phyloP scores from a whole-genome alignment of 2,329 filamentous ascomycete genomes.

The Dothideomycetidae sp. region DNA sequence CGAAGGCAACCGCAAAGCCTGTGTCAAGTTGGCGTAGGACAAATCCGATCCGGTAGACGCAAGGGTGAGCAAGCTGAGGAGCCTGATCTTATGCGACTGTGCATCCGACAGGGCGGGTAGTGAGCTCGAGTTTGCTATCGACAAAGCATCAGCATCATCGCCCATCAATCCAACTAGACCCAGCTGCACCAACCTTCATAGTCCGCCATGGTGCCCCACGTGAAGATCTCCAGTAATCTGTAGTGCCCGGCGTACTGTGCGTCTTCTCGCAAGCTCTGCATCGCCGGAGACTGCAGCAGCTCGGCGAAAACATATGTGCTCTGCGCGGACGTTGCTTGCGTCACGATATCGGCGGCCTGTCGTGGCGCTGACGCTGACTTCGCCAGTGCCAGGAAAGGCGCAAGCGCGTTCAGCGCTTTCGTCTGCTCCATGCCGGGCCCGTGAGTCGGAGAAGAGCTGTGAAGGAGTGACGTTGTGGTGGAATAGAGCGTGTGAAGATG shows the following conservation, averaged over 20 bases:
- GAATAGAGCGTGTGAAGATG: no score
- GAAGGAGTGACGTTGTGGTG: no score
- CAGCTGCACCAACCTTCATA: conserved; percentile 36
- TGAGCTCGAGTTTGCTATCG: conserved; percentile 29
- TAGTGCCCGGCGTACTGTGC: conserved; percentile 51
- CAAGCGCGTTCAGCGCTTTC: conserved; percentile 43
- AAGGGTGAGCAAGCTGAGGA: conserved; percentile 59
- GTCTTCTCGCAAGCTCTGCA: conserved; percentile 55
- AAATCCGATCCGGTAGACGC: conserved; percentile 40
- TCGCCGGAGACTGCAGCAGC: conserved; percentile 66
- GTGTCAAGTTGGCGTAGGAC: conserved; percentile 56
- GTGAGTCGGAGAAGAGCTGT: no score
- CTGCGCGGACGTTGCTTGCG: conserved; percentile 73
- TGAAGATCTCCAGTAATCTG: conserved; percentile 71
- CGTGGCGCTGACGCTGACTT: conserved; percentile 74
- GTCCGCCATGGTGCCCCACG: conserved; percentile 74
- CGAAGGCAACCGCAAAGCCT: conserved; percentile 50
- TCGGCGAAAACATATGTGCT: conserved; percentile 91
- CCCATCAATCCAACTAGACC: background rate
- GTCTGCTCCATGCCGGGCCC: conserved; percentile 79
- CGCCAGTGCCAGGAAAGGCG: conserved; percentile 83
- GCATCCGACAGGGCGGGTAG: conserved; percentile 59
- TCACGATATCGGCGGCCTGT: conserved; percentile 72
- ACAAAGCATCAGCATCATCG: conserved; percentile 9
- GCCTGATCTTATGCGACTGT: conserved; percentile 74